Evolutionary conservation across 179 eudicot genomes (phyloP).

Genomic region (Vitellaria paradoxa): DNA sequence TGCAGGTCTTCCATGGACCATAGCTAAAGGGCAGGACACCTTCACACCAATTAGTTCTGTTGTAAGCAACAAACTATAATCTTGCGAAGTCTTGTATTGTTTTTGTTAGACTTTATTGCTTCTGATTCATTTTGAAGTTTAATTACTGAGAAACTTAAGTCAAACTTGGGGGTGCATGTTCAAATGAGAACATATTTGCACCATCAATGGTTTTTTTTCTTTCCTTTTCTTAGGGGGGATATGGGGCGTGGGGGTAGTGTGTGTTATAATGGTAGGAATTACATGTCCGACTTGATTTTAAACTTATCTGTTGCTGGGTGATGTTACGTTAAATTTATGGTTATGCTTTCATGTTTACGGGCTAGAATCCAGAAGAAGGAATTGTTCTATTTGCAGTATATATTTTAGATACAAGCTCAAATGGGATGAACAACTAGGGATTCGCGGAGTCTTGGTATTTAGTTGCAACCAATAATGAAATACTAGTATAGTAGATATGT

Average conservation of each 20-base stretch:
- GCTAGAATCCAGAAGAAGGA: background rate
- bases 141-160: background rate
- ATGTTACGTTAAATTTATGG: background rate
- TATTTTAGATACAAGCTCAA: background rate
- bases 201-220: background rate
- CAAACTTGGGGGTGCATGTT: background rate
- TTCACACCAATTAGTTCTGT: constrained; percentile 94
- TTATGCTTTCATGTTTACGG: background rate
- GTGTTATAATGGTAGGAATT: too few species aligned
- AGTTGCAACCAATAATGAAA: background rate
- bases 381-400: background rate
- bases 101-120: background rate
- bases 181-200: background rate
- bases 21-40: constrained; percentile 96
- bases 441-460: background rate
- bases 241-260: too few species aligned
- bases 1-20: constrained; percentile 98
- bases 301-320: background rate
- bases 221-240: too few species aligned
- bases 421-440: background rate
- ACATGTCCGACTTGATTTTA: background rate
- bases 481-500: background rate
- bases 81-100: background rate
- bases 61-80: constrained; percentile 40
- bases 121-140: background rate